Base-by-base conservation (phyloP, 2,329 filamentous ascomycete species). In the Pestalotiopsis sp. region DNA sequence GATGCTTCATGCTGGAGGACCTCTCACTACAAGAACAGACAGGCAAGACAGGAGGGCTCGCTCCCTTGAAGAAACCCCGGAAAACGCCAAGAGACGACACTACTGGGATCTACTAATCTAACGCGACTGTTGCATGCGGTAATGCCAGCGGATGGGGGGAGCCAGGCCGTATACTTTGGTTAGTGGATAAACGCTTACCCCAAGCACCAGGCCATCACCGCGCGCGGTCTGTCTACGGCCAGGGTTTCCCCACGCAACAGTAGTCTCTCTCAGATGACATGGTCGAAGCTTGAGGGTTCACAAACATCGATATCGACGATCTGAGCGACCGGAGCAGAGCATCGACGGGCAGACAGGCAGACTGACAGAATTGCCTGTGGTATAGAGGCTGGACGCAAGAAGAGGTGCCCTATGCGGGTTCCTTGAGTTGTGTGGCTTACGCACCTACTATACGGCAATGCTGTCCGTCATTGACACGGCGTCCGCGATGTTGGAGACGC, bases 281-380 rank as follows among this genome's bases (percentile, higher is more conserved):
- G 67, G 69, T n/a, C 69, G 69, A 68, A 36, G 11, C 12, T 41
- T 14, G 36, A 41, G 59, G 36, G 49, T 58, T 56, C 68, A 71
- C 64, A 69, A 36, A 67, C 67, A 66, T 56, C 39, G 67, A 65
- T 31, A 62, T 39, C 57, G 68, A 67, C 41, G 41, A 69, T 39
- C 27, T 36, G 65, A 65, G 41, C 61, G 36, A 67, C 62, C 7
- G 7, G 31, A 36, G 31, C 31, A 27, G 20, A 52, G 45, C 45
- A 52, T n/a, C 45, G 45, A 52, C 17, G 20, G 17, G 20, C 14
- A 9, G 17, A n/a, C n/a, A n/a, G 17, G 17, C 45, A 52, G 17
- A 52, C 14, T n/a, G 17, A n/a, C 45, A n/a, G 17, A 17, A n/a
- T 27, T 27, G 45, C 11, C 23, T 4, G 23, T 9, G 57, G 17